Evolutionary conservation across 331 rosid genomes (phyloP), one percentile per base, ranked within the genome.

Genomic region (Spiraea crenata): DNA sequence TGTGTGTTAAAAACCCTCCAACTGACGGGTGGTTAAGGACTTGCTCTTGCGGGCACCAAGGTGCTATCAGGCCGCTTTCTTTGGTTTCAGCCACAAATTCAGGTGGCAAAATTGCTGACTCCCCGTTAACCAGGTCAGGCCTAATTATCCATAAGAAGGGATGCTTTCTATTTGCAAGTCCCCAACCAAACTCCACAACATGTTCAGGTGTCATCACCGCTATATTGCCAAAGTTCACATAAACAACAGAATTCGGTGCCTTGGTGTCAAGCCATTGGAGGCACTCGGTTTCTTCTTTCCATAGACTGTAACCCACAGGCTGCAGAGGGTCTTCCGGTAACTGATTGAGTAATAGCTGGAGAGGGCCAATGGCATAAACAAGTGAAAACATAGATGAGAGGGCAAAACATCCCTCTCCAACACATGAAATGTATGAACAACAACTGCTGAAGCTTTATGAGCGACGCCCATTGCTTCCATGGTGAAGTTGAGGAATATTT

Each of bases 221-320:
- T 62, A 61, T 3, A 25, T 61, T 61, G 13, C 74, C 64, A 0
- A 69, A 69, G 13, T 42, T 69, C 34, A 41, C 54, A 44, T 69
- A 69, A 25, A 46, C 54, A 14, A 65, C 57, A 2, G 70, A 65
- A 20, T 41, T 69, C 6, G 62, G 63, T 0, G 16, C n/a, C 31
- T 72, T 72, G 6, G 34, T 8, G 14, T 73, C 5, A 19, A 73
- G 42, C 77, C 77, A 73, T 7, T 73, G 5, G 45, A 51, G 51
- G n/a, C 63, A 20, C 45, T 73, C 58, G 3, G 45, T 52, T 8
- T 74, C 65, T 74, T 74, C 72, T 74, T 74, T 63, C 65, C 71
- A 74, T 41, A 64, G 9, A 74, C 77, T 44, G 51, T 64, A 73
- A 9, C 72, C 72, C 41, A 54, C n/a, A 52, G 57, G 12, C 5